Percentiles rank a stretch among this genome's conserved stretches.
Conservation (phyloP, 352 stramenopile species). For the Aphanomyces stellatus region DNA sequence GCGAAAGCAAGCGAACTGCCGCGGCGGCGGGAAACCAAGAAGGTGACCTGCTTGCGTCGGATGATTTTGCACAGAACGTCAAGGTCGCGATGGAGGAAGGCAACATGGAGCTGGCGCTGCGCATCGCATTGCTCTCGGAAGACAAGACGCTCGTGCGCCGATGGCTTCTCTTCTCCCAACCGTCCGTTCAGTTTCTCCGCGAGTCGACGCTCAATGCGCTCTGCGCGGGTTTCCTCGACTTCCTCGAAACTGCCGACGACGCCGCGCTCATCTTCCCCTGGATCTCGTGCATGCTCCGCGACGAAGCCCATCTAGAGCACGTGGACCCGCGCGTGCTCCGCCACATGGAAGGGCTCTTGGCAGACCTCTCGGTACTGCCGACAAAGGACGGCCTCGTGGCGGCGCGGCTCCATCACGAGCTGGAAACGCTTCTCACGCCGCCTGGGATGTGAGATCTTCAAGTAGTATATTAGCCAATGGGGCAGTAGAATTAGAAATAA, state of each 20-base stretch:
- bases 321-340: slow-evolving; percentile 3
- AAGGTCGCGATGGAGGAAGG: slow-evolving; percentile 18
- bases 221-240: slow-evolving; percentile 14
- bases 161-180: slow-evolving; percentile 6
- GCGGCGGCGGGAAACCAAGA: not conserved
- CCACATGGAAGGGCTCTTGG: not conserved
- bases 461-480: not conserved
- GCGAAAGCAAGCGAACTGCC: not conserved
- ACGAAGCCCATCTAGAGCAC: not conserved
- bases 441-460: not conserved
- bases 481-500: not conserved
- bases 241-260: slow-evolving; percentile 1
- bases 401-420: slow-evolving; percentile 5
- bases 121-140: slow-evolving; percentile 17
- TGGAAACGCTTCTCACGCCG: not conserved
- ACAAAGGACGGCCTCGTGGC: slow-evolving; percentile 12
- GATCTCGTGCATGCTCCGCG: slow-evolving; percentile 14
- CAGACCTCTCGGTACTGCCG: not conserved
- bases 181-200: not conserved
- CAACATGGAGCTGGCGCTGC: slow-evolving; percentile 19
- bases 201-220: slow-evolving; percentile 13
- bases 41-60: not conserved
- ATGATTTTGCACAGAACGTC: slow-evolving; percentile 13
- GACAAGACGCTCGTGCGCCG: slow-evolving; percentile 6
- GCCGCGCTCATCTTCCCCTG: slow-evolving; percentile 15